Conservation (phyloP, 441 rosid species). For the Eruca vesicaria region DNA sequence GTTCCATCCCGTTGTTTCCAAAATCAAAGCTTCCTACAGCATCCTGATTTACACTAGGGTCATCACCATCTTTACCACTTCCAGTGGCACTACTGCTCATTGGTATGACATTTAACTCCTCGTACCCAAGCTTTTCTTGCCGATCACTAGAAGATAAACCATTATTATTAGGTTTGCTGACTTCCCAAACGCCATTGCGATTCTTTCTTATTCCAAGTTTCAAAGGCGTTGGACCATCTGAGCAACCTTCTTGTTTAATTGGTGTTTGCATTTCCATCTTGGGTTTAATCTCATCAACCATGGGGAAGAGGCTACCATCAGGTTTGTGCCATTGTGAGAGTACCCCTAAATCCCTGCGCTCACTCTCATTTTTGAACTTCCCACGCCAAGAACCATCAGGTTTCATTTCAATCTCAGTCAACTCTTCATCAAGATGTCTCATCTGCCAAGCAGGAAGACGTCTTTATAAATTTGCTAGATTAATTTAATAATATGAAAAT, state of each 20-base stretch:
- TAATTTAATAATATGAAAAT: background rate
- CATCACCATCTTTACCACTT: slow-evolving; percentile 94
- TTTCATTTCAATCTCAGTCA: slow-evolving; percentile 82
- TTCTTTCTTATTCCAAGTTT: slow-evolving; percentile 90
- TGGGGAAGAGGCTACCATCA: slow-evolving; percentile 52
- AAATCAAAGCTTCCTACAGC: slow-evolving; percentile 68
- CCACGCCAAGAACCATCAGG: slow-evolving; percentile 98
- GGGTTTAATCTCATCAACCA: slow-evolving; percentile 43
- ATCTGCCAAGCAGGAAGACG: slow-evolving; percentile 45
- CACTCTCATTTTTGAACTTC: slow-evolving; percentile 69
- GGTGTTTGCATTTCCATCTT: slow-evolving; percentile 50
- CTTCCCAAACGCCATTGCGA: slow-evolving; percentile 78
- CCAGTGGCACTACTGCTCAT: slow-evolving; percentile 92
- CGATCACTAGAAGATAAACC: slow-evolving; percentile 63
- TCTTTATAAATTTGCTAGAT: background rate
- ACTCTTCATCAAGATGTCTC: slow-evolving; percentile 78
- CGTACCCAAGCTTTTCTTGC: slow-evolving; percentile 47
- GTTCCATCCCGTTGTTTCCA: slow-evolving; percentile 62
- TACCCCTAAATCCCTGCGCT: slow-evolving; percentile 73
- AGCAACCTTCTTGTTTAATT: slow-evolving; percentile 70
- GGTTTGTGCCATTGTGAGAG: slow-evolving; percentile 81
- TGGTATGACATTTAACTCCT: slow-evolving; percentile 59
- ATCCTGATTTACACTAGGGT: slow-evolving; percentile 90
- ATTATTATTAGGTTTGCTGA: slow-evolving; percentile 74
- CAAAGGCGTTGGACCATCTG: slow-evolving; percentile 67